Percentiles rank a stretch among this genome's conserved stretches.
phyloP scores from a whole-genome alignment of 2,329 filamentous ascomycete genomes.

The Botrytis pseudocinerea region DNA sequence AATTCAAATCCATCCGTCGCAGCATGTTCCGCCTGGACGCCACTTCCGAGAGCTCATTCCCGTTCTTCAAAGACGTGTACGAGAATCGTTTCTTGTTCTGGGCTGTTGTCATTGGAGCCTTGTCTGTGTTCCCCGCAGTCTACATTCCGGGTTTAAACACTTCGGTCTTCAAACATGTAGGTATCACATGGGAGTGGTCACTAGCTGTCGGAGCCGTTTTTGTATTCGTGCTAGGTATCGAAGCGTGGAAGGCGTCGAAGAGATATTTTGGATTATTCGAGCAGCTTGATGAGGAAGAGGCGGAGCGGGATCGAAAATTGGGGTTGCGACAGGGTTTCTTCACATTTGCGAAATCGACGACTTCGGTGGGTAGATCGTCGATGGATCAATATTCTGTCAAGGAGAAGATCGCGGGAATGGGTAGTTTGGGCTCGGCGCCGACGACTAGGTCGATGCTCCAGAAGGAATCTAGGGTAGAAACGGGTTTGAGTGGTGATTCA shows the following conservation, averaged over 20 bases:
- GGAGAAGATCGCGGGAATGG: slow-evolving; percentile 27
- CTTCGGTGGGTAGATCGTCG: neutral
- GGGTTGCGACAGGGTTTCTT: slow-evolving; percentile 17
- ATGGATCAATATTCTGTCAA: slow-evolving; percentile 21
- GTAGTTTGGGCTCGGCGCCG: neutral
- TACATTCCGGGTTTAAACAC: slow-evolving; percentile 70
- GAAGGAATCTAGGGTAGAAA: neutral
- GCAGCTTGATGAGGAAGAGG: neutral
- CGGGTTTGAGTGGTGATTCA: neutral
- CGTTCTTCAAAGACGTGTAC: slow-evolving; percentile 67
- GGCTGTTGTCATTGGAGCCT: slow-evolving; percentile 57
- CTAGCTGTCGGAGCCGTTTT: slow-evolving; percentile 61
- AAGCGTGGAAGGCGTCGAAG: slow-evolving; percentile 69
- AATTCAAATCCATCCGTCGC: slow-evolving; percentile 71
- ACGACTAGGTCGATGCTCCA: neutral
- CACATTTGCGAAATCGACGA: slow-evolving; percentile 6
- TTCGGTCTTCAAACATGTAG: slow-evolving; percentile 64
- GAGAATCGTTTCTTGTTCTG: slow-evolving; percentile 72
- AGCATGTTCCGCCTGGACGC: slow-evolving; percentile 76
- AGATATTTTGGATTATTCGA: slow-evolving; percentile 40
- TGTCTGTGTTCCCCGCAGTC: slow-evolving; percentile 59
- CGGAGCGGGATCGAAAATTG: neutral
- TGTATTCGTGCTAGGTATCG: slow-evolving; percentile 64
- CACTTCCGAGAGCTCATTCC: slow-evolving; percentile 57
- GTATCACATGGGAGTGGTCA: slow-evolving; percentile 69